These are phyloP conservation scores for Wickerhamomyces bisporus DNA, from an alignment of 805 yeast species.

Conservation along the genomic window DNA sequence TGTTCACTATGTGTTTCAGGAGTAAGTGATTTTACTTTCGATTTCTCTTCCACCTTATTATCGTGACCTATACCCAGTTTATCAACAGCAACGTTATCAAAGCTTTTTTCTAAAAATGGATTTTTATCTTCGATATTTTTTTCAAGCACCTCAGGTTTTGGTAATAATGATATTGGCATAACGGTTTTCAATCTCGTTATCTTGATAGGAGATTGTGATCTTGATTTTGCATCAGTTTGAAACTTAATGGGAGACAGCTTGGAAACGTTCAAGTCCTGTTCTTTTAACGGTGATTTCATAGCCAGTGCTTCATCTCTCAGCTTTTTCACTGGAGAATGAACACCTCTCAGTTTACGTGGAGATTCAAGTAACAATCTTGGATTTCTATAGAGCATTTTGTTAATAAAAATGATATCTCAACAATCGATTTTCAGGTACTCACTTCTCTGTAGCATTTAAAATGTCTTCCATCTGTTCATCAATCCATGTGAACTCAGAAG, in stretches of 20 bases:
- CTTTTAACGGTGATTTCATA: slow-evolving; percentile 18
- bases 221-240: not conserved
- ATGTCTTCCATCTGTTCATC: slow-evolving; percentile 37
- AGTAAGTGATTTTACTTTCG: not conserved
- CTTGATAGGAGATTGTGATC: not conserved
- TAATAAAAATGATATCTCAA: too few relatives aligned
- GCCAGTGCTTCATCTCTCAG: slow-evolving; percentile 18
- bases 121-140: not conserved
- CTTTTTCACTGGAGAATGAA: slow-evolving; percentile 23
- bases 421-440: slow-evolving; percentile 9
- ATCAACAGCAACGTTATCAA: too few relatives aligned
- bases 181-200: not conserved
- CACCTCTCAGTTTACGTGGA: slow-evolving; percentile 21
- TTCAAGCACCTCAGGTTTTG: not conserved
- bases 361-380: slow-evolving; percentile 23
- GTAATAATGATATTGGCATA: not conserved
- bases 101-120: not conserved
- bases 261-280: slow-evolving; percentile 11
- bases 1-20: not conserved
- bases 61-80: too few relatives aligned
- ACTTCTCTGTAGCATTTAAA: slow-evolving; percentile 21
- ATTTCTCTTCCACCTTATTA: not conserved
- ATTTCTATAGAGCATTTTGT: too few relatives aligned
- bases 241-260: slow-evolving; percentile 20
- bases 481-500: slow-evolving; percentile 35